Conservation (phyloP, 495 filamentous ascomycete genomes). For the Neurospora sp. region DNA sequence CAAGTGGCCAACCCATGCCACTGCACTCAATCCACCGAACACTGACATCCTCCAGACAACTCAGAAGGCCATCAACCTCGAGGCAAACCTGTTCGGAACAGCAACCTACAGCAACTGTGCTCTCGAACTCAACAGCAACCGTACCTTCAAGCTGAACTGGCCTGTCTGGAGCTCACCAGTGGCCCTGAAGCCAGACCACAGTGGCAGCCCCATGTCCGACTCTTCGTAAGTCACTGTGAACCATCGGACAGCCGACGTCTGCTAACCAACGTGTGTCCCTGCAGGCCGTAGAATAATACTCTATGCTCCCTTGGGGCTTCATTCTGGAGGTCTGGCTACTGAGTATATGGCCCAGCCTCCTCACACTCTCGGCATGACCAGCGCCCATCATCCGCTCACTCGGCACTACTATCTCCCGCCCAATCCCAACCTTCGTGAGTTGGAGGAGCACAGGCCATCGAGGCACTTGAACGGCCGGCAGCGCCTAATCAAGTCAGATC, state of each 20-base stretch:
- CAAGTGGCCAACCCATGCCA: not conserved
- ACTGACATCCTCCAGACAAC: not conserved
- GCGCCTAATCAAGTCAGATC: not conserved
- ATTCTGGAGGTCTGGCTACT: conserved; percentile 47
- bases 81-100: not conserved
- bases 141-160: not conserved
- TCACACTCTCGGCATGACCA: conserved; percentile 31
- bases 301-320: conserved; percentile 54
- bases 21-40: not conserved
- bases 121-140: not conserved
- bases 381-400: not conserved
- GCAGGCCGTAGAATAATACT: conserved; percentile 24
- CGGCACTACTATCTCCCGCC: not conserved
- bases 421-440: not conserved
- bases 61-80: not conserved
- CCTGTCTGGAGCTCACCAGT: not conserved
- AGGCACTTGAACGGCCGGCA: not conserved
- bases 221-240: not conserved
- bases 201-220: not conserved
- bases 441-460: not conserved
- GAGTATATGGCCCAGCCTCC: conserved; percentile 55
- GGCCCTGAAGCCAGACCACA: not conserved
- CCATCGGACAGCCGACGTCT: not conserved
- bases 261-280: not conserved
- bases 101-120: not conserved